phyloP scores from a whole-genome alignment of 1,139 yeast genomes.

The Nematodospora anomalae region DNA sequence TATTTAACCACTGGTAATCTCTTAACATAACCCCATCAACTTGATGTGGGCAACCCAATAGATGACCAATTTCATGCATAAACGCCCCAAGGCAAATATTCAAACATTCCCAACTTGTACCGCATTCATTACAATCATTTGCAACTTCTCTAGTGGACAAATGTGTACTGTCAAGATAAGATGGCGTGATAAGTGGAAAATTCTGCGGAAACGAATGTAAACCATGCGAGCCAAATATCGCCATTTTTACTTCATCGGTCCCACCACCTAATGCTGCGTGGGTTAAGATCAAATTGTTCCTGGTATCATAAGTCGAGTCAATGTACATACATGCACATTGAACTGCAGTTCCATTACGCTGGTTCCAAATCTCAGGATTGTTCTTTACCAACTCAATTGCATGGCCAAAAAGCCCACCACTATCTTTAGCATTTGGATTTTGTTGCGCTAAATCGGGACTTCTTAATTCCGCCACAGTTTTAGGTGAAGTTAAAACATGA shows the following conservation, averaged over 20 bases:
- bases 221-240: slow-evolving; percentile 94
- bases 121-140: slow-evolving; percentile 81
- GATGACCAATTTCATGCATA: slow-evolving; percentile 93
- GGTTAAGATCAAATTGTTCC: slow-evolving; percentile 60
- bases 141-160: slow-evolving; percentile 73
- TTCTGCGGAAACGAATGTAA: slow-evolving; percentile 84
- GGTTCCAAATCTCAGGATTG: slow-evolving; percentile 31
- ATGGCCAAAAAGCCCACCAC: slow-evolving; percentile 75
- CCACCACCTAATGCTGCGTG: slow-evolving; percentile 98
- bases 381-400: slow-evolving; percentile 68
- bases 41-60: slow-evolving; percentile 90
- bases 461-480: slow-evolving; percentile 68
- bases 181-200: slow-evolving; percentile 65
- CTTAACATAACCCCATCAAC: slow-evolving; percentile 87
- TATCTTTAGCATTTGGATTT: slow-evolving; percentile 65
- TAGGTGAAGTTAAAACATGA: slow-evolving; percentile 68
- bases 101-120: slow-evolving; percentile 87
- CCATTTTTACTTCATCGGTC: slow-evolving; percentile 63
- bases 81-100: slow-evolving; percentile 90
- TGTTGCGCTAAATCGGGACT: slow-evolving; percentile 88
- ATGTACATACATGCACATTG: slow-evolving; percentile 84
- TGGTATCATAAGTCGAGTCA: slow-evolving; percentile 81
- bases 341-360: slow-evolving; percentile 40
- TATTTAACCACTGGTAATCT: slow-evolving; percentile 76
- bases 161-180: slow-evolving; percentile 69